Evolutionary conservation across 345 rosid genomes (phyloP).

Genomic region (Brassica carinata): DNA sequence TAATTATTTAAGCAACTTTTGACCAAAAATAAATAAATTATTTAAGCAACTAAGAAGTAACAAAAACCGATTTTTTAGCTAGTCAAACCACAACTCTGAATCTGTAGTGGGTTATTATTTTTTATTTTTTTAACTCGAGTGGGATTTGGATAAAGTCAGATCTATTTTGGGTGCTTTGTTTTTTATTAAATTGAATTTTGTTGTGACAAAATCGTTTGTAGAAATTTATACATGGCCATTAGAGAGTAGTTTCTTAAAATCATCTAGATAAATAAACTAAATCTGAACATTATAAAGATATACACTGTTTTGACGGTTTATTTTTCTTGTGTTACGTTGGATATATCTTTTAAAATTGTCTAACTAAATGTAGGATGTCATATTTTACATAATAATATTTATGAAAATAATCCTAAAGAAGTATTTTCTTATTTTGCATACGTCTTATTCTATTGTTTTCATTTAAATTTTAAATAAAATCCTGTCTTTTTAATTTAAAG

Average conservation of each 20-base stretch:
- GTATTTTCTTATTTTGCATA: neutral
- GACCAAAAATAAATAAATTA: neutral
- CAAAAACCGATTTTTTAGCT: conserved; percentile 11
- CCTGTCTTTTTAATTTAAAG: neutral
- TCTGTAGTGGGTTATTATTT: neutral
- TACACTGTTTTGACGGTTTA: neutral
- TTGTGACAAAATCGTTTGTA: neutral
- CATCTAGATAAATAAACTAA: neutral
- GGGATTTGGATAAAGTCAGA: conserved; percentile 4
- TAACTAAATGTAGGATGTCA: neutral
- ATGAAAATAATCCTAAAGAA: neutral
- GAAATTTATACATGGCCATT: neutral
- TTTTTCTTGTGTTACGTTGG: conserved; percentile 1
- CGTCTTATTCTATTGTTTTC: neutral
- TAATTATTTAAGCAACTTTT: conserved; percentile 2
- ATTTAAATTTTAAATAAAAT: neutral
- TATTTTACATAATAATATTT: neutral
- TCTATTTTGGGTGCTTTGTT: conserved; percentile 1
- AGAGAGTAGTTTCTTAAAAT: neutral
- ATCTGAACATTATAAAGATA: neutral
- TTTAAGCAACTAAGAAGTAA: neutral
- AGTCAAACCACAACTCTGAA: neutral
- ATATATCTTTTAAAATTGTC: neutral
- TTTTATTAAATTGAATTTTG: too few species aligned
- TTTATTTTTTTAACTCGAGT: neutral